Evolutionary conservation across 495 filamentous ascomycete species (phyloP), one percentile per base, ranked within the genome.

Genomic region (Daldinia decipiens): DNA sequence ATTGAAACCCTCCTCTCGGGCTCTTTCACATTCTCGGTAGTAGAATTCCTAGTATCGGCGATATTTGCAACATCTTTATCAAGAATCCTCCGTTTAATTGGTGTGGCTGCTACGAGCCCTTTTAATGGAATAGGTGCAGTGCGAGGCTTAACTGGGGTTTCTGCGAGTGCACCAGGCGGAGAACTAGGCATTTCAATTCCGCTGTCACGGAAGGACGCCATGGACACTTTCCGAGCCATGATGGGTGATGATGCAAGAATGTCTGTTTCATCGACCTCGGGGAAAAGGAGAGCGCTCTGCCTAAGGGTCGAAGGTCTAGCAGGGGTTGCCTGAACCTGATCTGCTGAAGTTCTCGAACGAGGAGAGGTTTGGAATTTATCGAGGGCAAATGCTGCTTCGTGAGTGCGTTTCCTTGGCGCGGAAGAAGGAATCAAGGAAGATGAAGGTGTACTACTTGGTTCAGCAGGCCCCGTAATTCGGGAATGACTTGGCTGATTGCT

Each of bases 191-290:
- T 60, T 74, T 75, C 77, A 81, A 84, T 50, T 74, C 74, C 59
- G 47, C 73, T 64, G 55, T 76, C 36, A 7, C 52, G 59, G 50
- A 82, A 80, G 59, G 70, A 74, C 56, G 55, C 72, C 43, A 61
- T 78, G 0, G 87, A 85, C 1, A 87, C 85, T 2, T 88, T 91
- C 53, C 82, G 72, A 5, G 79, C 57, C 77, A 81, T 73, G n/a
- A 81, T 62, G 6, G 82, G 83, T 1, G 83, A 85, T 0, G 82
- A 84, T 0, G 74, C 74, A 7, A 74, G 74, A 43, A 79, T 63
- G 4, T 59, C 53, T 0, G 45, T 65, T 21, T 71, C 68, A 1
- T 76, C 74, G 8, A 45, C 57, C 21, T 72, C 68, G 13, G 71
- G 64, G 8, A 65, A 57, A 0, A 65, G 62, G 2, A 72, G 59